Evolutionary conservation across 192 early-diverging fungal genomes (phyloP).

Genomic region (Thamnidium elegans): DNA sequence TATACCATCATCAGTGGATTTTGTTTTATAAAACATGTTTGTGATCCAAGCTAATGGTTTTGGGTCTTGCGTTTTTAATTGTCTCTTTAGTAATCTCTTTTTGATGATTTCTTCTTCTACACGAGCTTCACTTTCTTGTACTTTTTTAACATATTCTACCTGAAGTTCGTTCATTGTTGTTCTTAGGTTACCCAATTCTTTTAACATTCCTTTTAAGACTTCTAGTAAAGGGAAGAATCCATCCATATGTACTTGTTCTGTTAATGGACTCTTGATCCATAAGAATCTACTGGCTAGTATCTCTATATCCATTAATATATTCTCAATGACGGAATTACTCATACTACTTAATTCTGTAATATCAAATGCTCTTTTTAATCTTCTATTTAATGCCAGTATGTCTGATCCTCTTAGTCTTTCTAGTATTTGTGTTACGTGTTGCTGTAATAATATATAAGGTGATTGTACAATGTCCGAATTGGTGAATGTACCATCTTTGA

Average conservation of each 20-base stretch:
- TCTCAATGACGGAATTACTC: conserved; percentile 60
- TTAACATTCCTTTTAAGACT: conserved; percentile 44
- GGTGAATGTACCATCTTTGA: not conserved
- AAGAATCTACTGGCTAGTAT: conserved; percentile 43
- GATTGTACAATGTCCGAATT: not conserved
- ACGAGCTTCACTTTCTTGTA: conserved; percentile 45
- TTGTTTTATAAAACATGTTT: conserved; percentile 8
- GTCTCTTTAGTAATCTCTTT: not conserved
- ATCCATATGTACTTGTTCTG: not conserved
- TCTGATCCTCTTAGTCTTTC: conserved; percentile 50
- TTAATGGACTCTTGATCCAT: conserved; percentile 41
- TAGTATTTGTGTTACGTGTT: conserved; percentile 34
- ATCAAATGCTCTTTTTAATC: conserved; percentile 51
- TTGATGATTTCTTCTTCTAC: conserved; percentile 51
- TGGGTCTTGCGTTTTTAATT: not conserved
- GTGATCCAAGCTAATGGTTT: conserved; percentile 14
- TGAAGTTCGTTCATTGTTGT: conserved; percentile 60
- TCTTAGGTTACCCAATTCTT: conserved; percentile 49
- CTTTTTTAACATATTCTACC: conserved; percentile 57
- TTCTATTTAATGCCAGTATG: conserved; percentile 48
- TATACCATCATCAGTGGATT: not conserved
- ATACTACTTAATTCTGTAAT: conserved; percentile 53
- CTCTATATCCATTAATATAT: conserved; percentile 49
- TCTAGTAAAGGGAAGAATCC: conserved; percentile 45
- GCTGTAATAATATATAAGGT: conserved; percentile 45